phyloP scores from a whole-genome alignment of 129 eudicot genomes.

The Flaveria robusta region DNA sequence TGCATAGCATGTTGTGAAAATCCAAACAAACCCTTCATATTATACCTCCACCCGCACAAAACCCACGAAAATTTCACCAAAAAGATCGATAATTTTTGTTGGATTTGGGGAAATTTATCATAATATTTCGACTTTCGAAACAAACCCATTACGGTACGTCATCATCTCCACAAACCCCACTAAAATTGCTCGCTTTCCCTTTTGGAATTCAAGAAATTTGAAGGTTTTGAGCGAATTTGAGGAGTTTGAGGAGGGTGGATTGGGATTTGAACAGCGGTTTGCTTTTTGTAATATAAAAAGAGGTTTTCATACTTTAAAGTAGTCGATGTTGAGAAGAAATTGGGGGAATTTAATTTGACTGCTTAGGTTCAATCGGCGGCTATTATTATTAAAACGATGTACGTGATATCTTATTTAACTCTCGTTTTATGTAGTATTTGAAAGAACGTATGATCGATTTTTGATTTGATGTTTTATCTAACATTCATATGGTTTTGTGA shows the following conservation, averaged over 20 bases:
- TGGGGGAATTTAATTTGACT: constrained; percentile 42
- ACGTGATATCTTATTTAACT: no score
- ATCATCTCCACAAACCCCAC: constrained; percentile 34
- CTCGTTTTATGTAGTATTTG: no score
- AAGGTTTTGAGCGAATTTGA: constrained; percentile 29
- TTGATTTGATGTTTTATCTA: no score
- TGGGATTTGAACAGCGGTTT: constrained; percentile 47
- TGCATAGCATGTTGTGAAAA: constrained; percentile 6
- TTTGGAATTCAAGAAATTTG: not conserved
- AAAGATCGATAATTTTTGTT: constrained; percentile 19
- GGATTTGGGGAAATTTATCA: not conserved
- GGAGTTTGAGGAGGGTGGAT: constrained; percentile 40
- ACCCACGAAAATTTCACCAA: constrained; percentile 30
- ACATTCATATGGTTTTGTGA: no score
- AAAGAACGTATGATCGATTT: no score
- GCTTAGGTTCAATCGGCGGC: constrained; percentile 48
- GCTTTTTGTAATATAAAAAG: constrained; percentile 24
- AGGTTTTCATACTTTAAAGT: constrained; percentile 21
- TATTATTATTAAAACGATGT: not conserved
- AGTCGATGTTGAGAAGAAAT: constrained; percentile 36
- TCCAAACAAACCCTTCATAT: constrained; percentile 1
- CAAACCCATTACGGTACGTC: constrained; percentile 10
- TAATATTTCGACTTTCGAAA: constrained; percentile 24
- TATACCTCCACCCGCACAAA: constrained; percentile 23
- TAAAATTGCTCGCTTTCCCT: constrained; percentile 18